A percentile compares a stretch with the other conserved stretches of the same genome.
phyloP scores from a whole-genome alignment of 202 grass and related monocot genomes.

The Tripidium arundinaceum region DNA sequence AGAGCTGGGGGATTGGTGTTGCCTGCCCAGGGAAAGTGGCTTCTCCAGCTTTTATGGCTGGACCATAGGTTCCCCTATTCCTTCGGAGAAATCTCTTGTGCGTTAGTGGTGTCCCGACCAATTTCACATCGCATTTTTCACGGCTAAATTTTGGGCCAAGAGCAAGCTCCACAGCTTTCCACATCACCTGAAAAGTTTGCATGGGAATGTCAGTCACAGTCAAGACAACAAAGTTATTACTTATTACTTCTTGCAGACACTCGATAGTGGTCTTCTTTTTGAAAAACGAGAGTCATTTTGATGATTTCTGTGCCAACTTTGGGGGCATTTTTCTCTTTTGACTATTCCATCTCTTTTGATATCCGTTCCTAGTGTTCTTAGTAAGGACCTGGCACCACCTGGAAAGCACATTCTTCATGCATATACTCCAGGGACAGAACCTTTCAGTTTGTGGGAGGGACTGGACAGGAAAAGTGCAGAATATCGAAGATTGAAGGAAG shows the following conservation, averaged over 20 bases:
- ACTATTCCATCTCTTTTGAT: conserved; percentile 42
- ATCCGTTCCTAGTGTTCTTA: conserved; percentile 79
- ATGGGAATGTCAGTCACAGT: conserved; percentile 15
- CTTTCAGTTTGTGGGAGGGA: conserved; percentile 85
- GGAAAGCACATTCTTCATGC: conserved; percentile 95
- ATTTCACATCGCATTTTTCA: conserved; percentile 81
- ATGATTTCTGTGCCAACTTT: conserved; percentile 25
- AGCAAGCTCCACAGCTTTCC: conserved; percentile 77
- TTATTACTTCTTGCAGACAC: not conserved
- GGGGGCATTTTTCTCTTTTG: not conserved
- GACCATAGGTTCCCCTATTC: conserved; percentile 92
- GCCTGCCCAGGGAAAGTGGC: conserved; percentile 87
- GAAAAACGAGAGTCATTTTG: not conserved
- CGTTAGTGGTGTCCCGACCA: conserved; percentile 78
- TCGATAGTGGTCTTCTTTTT: conserved; percentile 8
- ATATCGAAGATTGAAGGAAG: conserved; percentile 83
- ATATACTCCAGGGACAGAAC: conserved; percentile 86
- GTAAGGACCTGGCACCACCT: conserved; percentile 67
- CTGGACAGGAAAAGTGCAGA: conserved; percentile 61
- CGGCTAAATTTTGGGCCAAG: conserved; percentile 75
- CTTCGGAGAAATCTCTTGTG: conserved; percentile 81
- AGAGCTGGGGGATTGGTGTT: conserved; percentile 78
- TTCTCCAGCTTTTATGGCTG: conserved; percentile 90
- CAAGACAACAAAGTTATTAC: not conserved
- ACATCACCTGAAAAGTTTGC: conserved; percentile 70